Percentiles rank a stretch among this genome's conserved stretches.
Evolutionary conservation across 208 protist genomes (phyloP).

Genomic region (Trypanosoma brucei): DNA sequence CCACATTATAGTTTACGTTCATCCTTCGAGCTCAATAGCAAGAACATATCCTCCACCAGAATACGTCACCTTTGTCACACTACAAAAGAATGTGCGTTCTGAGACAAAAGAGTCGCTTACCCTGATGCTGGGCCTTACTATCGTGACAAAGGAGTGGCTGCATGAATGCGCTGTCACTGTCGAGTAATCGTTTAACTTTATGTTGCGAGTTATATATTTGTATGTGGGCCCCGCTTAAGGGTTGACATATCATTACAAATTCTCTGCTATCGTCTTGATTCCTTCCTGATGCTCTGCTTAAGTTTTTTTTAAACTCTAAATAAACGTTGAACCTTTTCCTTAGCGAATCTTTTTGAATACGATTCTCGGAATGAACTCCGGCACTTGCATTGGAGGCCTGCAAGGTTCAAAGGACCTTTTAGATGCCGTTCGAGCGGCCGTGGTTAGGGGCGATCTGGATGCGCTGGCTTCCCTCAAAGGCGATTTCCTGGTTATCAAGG

Average conservation of each 20-base stretch:
- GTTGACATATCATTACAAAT: background rate
- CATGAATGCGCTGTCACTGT: constrained; percentile 39
- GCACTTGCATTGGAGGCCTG: constrained; percentile 53
- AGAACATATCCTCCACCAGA: constrained; percentile 83
- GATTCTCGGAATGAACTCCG: background rate
- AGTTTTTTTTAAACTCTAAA: constrained; percentile 3
- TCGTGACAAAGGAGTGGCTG: constrained; percentile 86
- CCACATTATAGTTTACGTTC: constrained; percentile 74
- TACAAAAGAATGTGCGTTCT: constrained; percentile 71
- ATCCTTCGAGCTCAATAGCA: constrained; percentile 80
- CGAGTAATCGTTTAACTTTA: constrained; percentile 14
- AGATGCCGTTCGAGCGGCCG: constrained; percentile 69
- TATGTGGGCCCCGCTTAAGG: background rate
- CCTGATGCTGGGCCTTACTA: constrained; percentile 87
- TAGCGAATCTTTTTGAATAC: background rate
- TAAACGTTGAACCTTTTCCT: constrained; percentile 7
- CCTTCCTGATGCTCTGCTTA: background rate
- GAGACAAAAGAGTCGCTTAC: constrained; percentile 71
- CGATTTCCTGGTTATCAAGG: constrained; percentile 71
- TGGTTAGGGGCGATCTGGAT: constrained; percentile 63
- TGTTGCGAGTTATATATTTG: background rate
- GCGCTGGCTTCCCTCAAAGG: constrained; percentile 49
- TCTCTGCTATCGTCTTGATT: constrained; percentile 3
- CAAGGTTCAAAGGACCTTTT: constrained; percentile 84
- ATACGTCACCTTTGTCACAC: constrained; percentile 75